Base-by-base conservation (phyloP, 2,329 filamentous ascomycete genomes). In the Endoconidiophora laricicola region DNA sequence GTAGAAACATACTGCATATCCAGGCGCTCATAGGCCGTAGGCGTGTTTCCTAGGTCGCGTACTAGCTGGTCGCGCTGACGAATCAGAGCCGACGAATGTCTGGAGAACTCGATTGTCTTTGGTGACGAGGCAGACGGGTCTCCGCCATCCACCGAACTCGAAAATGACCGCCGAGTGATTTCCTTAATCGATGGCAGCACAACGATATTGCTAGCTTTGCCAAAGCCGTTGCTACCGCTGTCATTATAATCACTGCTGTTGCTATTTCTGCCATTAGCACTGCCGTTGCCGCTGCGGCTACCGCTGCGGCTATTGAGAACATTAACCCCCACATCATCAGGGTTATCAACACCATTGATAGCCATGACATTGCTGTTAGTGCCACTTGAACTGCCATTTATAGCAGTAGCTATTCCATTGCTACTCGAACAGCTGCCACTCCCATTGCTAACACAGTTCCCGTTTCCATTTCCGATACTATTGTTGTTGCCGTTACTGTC, bases 161-260 rank as follows among this genome's bases (percentile, higher is more conserved):
- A 22, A 42, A 40, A 36, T 3, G 46, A 29, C 10, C 46, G 38
- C 3, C 46, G 37, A 5, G 46, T 48, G 26, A 48, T 26, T 36
- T 48, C 46, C 14, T 41, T 18, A 14, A 48, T 48, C 16, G 38
- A 38, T 29, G 46, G 46, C n/a, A 48, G 24, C 7, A 48, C 46
- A 29, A 48, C 16, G 5, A n/a, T 43, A 12, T 20, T 22, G 23
- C n/a, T 22, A 6, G 40, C 18, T 24, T 20, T 14, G 18, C 40
- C 18, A 24, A 43, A 43, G 40, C 40, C 40, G 20, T 20, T 23
- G 23, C 18, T 24, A 12, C 40, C 40, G 23, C 40, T 14, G n/a
- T 6, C n/a, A 40, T 16, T 10, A 16, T 6, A 16, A 40, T 16
- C 18, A 10, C 38, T n/a, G n/a, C 18, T 40, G n/a, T 40, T 40